A percentile compares a stretch with the other conserved stretches of the same genome.
Conservation (phyloP, 306 rosid species). For the Quercus wislizeni region DNA sequence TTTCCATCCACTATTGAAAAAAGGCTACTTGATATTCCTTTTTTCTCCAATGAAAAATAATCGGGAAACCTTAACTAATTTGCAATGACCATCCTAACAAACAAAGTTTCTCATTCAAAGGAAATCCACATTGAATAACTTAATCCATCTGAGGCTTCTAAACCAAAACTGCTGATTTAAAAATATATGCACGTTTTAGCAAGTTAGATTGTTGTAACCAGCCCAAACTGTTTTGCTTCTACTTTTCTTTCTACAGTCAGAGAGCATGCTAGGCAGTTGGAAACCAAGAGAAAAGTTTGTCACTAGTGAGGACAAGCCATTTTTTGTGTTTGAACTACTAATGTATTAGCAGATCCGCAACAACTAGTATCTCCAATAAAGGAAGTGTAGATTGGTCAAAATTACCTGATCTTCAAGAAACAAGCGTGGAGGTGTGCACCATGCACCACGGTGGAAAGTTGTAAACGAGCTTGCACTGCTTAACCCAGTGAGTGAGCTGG, state of each 20-base stretch:
- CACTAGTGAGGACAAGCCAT: not conserved
- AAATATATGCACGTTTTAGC: not conserved
- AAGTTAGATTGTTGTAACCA: not conserved
- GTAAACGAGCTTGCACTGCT: constrained; percentile 97
- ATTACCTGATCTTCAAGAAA: constrained; percentile 95
- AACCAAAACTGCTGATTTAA: not conserved
- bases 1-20: not conserved
- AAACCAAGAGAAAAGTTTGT: not conserved
- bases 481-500: constrained; percentile 91
- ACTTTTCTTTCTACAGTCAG: not conserved
- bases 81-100: not conserved
- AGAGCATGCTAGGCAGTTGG: not conserved
- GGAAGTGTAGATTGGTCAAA: constrained; percentile 10
- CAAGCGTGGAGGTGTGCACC: constrained; percentile 97
- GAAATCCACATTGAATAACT: no score
- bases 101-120: not conserved
- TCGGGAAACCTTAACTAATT: not conserved
- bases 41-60: not conserved
- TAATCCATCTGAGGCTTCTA: not conserved
- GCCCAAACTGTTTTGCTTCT: not conserved
- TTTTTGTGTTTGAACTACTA: not conserved
- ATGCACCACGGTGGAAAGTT: constrained; percentile 82
- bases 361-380: not conserved
- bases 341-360: not conserved
- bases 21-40: not conserved